Percentiles rank a stretch among this genome's conserved stretches.
These are phyloP conservation scores for Discostella pseudostelligera DNA, from an alignment of 108 stramenopile species.

Conservation along the genomic window DNA sequence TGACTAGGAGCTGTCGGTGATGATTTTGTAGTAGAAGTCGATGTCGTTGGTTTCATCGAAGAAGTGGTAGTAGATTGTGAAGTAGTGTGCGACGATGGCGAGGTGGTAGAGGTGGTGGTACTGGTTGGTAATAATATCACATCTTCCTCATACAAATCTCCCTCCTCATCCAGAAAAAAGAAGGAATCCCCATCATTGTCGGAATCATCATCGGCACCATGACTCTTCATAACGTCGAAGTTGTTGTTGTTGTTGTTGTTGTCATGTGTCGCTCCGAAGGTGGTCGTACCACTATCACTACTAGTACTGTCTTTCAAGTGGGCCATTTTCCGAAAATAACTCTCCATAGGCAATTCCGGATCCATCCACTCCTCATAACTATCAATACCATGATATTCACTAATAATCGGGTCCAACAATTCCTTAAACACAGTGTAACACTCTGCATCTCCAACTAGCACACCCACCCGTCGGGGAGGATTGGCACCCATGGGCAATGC, in stretches of 20 bases:
- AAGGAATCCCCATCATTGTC: slow-evolving; percentile 5
- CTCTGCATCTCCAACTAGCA: slow-evolving; percentile 86
- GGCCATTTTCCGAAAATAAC: slow-evolving; percentile 15
- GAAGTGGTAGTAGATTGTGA: too few relatives aligned
- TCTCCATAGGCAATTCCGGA: slow-evolving; percentile 42
- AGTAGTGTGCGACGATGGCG: too few relatives aligned
- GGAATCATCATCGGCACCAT: slow-evolving; percentile 17
- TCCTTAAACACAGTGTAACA: slow-evolving; percentile 79
- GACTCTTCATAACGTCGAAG: slow-evolving; percentile 7
- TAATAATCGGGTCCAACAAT: slow-evolving; percentile 73
- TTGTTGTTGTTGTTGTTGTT: neutral
- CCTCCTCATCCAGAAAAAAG: slow-evolving; percentile 19
- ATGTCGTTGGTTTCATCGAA: slow-evolving; percentile 13
- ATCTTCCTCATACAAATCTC: slow-evolving; percentile 5
- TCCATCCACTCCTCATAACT: slow-evolving; percentile 37
- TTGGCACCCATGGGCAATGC: slow-evolving; percentile 70
- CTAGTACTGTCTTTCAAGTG: neutral
- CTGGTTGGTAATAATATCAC: slow-evolving; percentile 9
- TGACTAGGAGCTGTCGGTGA: slow-evolving; percentile 27
- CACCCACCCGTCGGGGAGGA: slow-evolving; percentile 82
- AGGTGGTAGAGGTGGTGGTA: too few relatives aligned
- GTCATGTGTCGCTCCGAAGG: too few relatives aligned
- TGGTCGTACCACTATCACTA: too few relatives aligned
- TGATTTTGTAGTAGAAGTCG: slow-evolving; percentile 29
- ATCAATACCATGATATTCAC: slow-evolving; percentile 62